Evolutionary conservation across 345 rosid species (phyloP).

Genomic region (Syzygium jambos): DNA sequence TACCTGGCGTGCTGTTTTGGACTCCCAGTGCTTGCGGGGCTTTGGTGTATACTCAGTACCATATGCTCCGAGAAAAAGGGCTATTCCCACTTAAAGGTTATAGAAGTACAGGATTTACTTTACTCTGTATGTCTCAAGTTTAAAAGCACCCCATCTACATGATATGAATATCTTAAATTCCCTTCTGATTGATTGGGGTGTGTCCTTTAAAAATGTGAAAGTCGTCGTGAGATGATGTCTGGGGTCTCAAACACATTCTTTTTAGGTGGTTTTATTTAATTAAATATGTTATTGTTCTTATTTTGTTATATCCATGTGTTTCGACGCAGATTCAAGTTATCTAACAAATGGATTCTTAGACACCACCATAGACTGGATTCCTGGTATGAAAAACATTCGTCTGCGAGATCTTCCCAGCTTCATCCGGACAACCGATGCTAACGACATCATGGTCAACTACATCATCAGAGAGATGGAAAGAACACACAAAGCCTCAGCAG

Average conservation of each 20-base stretch:
- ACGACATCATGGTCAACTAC: conserved; percentile 28
- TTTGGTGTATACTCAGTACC: conserved; percentile 7
- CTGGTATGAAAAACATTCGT: conserved; percentile 23
- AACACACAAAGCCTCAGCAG: conserved; percentile 18
- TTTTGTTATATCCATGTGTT: neutral
- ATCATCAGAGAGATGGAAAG: neutral
- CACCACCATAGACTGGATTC: conserved; percentile 36
- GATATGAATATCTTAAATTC: neutral
- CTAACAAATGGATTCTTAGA: conserved; percentile 24
- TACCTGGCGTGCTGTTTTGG: conserved; percentile 12
- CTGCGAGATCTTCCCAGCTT: conserved; percentile 40
- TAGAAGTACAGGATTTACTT: neutral
- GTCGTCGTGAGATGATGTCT: neutral
- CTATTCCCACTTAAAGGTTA: conserved; percentile 19
- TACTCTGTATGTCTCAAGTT: neutral
- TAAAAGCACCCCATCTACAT: neutral
- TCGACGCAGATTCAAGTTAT: conserved; percentile 18
- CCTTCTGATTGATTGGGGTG: neutral
- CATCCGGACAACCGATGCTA: conserved; percentile 18
- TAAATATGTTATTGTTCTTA: neutral
- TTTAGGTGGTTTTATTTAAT: neutral
- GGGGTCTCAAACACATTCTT: neutral
- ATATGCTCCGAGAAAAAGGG: conserved; percentile 7
- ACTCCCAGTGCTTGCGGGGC: conserved; percentile 18
- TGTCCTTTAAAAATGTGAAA: neutral